Evolutionary conservation across 129 eudicot genomes (phyloP), one percentile per base, ranked within the genome.

Genomic region (Lonicera japonica): DNA sequence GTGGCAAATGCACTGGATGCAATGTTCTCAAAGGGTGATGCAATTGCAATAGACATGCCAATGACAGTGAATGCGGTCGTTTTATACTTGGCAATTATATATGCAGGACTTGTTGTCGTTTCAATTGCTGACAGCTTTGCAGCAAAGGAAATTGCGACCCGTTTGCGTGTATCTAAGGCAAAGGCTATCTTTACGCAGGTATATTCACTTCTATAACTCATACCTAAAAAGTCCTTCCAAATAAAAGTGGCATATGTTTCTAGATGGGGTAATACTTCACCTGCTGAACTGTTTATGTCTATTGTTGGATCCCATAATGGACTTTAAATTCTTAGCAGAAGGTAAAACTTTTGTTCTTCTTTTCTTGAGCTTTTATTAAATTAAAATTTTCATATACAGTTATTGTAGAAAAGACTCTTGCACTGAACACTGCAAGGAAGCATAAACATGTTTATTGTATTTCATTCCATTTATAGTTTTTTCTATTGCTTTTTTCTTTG

Each of bases 21-120:
- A 25, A 36, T 60, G 71, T 94, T 82, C 81, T 40, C 80, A 46
- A 82, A 65, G 81, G 99, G 95, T 70, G 96, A 88, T 73, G 83
- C 85, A 4, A 85, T 94, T 78, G 99, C 96, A 58, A 94, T 94
- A 56, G 96, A 85, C 72, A 94, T 94, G 99, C 95, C 95, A 48
- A 94, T 94, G 99, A 88, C 99, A 10, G 85, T 72, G 56, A 85
- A 58, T 75, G 96, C 99, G 29, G 99, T 88, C 61, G 75, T 88
- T 67, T 67, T 94, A 73, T 94, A 94, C 77, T 76, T 94, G 73
- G 96, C 99, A 5, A 78, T 85, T 29, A 61, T 94, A 54, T 89
- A 80, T 66, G 70, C 89, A 50, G 99, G 99, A 63, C 51, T 79
- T 61, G 86, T 85, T 53, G 96, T 85, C 58, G 99, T 88, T 14